Evolutionary conservation across 2,329 filamentous ascomycete species (phyloP).

Genomic region (Paecilomyces formosus): DNA sequence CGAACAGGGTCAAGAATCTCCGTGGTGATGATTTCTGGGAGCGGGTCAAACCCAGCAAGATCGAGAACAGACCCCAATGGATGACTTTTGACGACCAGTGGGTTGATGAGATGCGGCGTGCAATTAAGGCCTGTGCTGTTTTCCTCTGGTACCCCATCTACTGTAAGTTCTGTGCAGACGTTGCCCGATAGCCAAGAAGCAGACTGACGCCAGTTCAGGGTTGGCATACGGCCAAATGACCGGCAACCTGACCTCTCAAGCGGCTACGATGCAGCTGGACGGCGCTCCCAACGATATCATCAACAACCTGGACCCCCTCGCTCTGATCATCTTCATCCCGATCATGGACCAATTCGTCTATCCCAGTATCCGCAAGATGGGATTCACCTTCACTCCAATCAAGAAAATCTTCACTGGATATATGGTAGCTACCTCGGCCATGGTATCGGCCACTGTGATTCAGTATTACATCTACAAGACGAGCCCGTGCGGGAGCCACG

Average conservation of each 20-base stretch:
- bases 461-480: conserved; percentile 50
- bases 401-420: conserved; percentile 69
- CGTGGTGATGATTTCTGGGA: conserved; percentile 13
- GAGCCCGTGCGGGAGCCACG: conserved; percentile 45
- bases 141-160: conserved; percentile 52
- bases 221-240: conserved; percentile 43
- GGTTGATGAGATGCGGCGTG: conserved; percentile 69
- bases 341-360: conserved; percentile 62
- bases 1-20: conserved; percentile 12
- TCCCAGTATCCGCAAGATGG: conserved; percentile 56
- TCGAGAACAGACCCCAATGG: conserved; percentile 13
- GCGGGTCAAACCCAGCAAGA: conserved; percentile 13
- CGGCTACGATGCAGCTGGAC: conserved; percentile 53
- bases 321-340: conserved; percentile 68
- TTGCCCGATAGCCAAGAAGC: neutral
- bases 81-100: conserved; percentile 77
- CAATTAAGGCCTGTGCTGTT: conserved; percentile 59
- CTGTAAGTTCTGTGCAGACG: conserved; percentile 16
- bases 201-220: conserved; percentile 4
- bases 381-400: conserved; percentile 64
- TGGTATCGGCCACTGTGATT: conserved; percentile 52
- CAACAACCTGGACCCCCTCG: conserved; percentile 67
- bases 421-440: conserved; percentile 54
- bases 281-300: conserved; percentile 73
- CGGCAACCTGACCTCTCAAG: conserved; percentile 50